Evolutionary conservation across 148 eudicot species (phyloP).

Genomic region (Spergularia bocconei): DNA sequence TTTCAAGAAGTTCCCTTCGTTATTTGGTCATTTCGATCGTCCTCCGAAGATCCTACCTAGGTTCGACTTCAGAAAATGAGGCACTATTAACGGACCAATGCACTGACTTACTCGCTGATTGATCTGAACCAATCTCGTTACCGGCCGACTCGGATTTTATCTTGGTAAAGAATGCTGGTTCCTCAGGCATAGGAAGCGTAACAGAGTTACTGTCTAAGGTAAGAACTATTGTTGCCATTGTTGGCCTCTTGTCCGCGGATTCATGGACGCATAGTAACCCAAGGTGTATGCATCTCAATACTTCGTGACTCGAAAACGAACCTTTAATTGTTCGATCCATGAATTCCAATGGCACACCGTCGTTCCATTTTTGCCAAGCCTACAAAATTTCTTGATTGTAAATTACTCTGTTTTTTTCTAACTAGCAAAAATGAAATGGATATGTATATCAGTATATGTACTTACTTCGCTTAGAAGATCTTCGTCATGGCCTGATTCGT

Average conservation of each 20-base stretch:
- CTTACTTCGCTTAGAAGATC: slow-evolving; percentile 40
- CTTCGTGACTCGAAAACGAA: slow-evolving; percentile 28
- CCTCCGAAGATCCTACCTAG: slow-evolving; percentile 2
- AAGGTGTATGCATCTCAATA: slow-evolving; percentile 38
- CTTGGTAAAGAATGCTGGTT: slow-evolving; percentile 23
- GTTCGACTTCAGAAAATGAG: slow-evolving; percentile 19
- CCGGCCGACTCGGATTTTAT: background rate
- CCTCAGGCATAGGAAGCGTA: slow-evolving; percentile 30
- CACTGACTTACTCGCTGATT: slow-evolving; percentile 12
- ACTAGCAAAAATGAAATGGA: no score
- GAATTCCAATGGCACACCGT: slow-evolving; percentile 26
- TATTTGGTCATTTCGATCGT: no score
- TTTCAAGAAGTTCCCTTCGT: background rate
- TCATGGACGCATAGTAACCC: slow-evolving; percentile 49
- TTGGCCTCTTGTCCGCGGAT: slow-evolving; percentile 27
- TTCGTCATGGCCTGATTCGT: slow-evolving; percentile 10
- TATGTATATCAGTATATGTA: background rate
- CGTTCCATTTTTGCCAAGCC: slow-evolving; percentile 43
- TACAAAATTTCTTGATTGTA: background rate
- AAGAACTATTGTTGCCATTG: slow-evolving; percentile 34
- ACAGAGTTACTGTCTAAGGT: slow-evolving; percentile 27
- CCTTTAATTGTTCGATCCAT: slow-evolving; percentile 26
- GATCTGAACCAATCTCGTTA: slow-evolving; percentile 17
- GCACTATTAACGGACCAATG: slow-evolving; percentile 20
- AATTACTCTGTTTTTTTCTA: no score